phyloP scores from a whole-genome alignment of 108 stramenopile genomes.

The Discostella stelligeroides region DNA sequence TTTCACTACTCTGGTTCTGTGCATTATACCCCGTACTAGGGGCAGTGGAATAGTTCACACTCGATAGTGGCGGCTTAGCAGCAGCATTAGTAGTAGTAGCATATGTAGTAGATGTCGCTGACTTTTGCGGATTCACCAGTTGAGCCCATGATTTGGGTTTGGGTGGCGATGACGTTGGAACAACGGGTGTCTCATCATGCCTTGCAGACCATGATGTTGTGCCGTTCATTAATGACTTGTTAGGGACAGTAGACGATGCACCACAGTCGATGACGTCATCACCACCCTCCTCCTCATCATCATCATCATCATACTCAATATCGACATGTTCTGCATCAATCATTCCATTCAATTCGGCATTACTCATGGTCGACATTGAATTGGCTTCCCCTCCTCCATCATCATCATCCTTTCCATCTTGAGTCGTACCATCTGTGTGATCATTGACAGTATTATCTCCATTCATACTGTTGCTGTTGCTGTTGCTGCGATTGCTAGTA shows the following conservation, averaged over 20 bases:
- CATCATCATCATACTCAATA: constrained; percentile 55
- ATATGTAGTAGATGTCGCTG: constrained; percentile 2
- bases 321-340: constrained; percentile 51
- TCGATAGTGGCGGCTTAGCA: background rate
- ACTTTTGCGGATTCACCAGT: constrained; percentile 14
- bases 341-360: constrained; percentile 42
- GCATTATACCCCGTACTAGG: too few species aligned
- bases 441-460: constrained; percentile 6
- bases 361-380: constrained; percentile 2
- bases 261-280: constrained; percentile 16
- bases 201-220: too few species aligned
- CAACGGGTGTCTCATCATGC: too few species aligned
- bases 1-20: too few species aligned
- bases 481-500: background rate
- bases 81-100: too few species aligned
- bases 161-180: background rate
- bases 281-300: constrained; percentile 46
- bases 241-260: background rate
- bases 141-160: constrained; percentile 34
- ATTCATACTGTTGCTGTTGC: background rate
- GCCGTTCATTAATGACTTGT: constrained; percentile 2
- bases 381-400: background rate
- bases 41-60: constrained; percentile 8
- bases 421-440: constrained; percentile 17
- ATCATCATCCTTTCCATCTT: background rate